Percentiles rank a stretch among this genome's conserved stretches.
Conservation (phyloP, 2,329 filamentous ascomycete species). For the Fusarium palustre region DNA sequence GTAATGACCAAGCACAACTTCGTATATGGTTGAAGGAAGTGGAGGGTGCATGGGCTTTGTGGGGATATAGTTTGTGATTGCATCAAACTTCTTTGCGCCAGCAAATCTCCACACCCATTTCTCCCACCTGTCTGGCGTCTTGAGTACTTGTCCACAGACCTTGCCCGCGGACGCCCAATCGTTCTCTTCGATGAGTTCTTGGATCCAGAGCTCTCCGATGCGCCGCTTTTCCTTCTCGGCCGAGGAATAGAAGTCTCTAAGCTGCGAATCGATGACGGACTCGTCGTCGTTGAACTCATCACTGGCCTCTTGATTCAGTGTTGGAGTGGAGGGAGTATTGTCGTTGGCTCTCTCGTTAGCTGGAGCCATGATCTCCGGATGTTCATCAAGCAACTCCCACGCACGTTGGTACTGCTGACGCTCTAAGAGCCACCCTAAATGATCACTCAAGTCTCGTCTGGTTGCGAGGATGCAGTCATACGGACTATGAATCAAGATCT, state of each 20-base stretch:
- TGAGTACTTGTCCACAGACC: constrained; percentile 84
- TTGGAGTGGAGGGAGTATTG: constrained; percentile 55
- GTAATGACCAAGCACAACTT: constrained; percentile 90
- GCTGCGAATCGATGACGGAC: constrained; percentile 67
- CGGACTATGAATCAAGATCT: constrained; percentile 95
- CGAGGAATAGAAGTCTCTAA: constrained; percentile 69
- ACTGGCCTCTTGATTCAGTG: constrained; percentile 54
- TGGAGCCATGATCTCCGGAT: constrained; percentile 76
- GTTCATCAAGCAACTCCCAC: constrained; percentile 89
- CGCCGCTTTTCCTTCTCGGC: constrained; percentile 88
- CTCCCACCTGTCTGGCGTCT: constrained; percentile 86
- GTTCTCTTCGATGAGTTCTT: constrained; percentile 79
- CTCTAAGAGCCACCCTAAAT: constrained; percentile 86
- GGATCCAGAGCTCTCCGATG: constrained; percentile 93
- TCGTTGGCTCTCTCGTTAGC: constrained; percentile 56
- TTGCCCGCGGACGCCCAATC: constrained; percentile 84
- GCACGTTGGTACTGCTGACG: constrained; percentile 84
- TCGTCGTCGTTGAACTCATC: constrained; percentile 82
- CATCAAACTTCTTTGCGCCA: constrained; percentile 85
- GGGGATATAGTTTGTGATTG: constrained; percentile 88
- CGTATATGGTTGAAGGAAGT: constrained; percentile 84
- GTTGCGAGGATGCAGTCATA: constrained; percentile 96
- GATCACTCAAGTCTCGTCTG: constrained; percentile 86
- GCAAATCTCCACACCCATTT: constrained; percentile 96
- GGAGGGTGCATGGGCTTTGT: constrained; percentile 80